Conservation (phyloP, 805 yeast species). For the Myxozyma mucilagina region DNA sequence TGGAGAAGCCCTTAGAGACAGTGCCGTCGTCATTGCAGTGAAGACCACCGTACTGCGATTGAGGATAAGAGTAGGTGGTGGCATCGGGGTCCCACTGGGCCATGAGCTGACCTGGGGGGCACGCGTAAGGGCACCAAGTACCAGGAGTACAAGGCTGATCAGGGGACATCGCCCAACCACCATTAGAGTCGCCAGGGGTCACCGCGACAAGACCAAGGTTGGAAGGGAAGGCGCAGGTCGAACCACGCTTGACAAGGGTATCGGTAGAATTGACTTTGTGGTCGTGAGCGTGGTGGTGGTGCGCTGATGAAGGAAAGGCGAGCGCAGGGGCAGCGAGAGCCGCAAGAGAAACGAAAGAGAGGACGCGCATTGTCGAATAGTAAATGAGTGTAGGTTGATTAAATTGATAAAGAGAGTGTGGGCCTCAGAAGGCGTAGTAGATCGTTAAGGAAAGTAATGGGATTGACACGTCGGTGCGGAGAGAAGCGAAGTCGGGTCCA, state of each 20-base stretch:
- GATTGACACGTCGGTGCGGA: too few relatives aligned
- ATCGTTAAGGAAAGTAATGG: not conserved
- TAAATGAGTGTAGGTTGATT: not conserved
- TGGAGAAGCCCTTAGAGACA: slow-evolving; percentile 59
- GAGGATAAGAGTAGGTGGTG: slow-evolving; percentile 73
- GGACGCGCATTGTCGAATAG: not conserved
- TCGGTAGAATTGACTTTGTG: slow-evolving; percentile 11
- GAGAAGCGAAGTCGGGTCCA: too few relatives aligned
- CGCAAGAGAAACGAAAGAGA: slow-evolving; percentile 7
- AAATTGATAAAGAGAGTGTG: not conserved
- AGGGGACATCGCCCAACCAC: slow-evolving; percentile 85
- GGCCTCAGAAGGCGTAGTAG: not conserved
- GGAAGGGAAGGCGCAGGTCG: slow-evolving; percentile 64
- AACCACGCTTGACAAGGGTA: too few relatives aligned
- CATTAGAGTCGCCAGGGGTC: slow-evolving; percentile 57
- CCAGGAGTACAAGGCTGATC: slow-evolving; percentile 75
- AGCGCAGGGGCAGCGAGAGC: slow-evolving; percentile 21
- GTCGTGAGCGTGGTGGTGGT: slow-evolving; percentile 8
- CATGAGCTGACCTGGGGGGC: slow-evolving; percentile 83
- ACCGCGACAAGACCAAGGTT: slow-evolving; percentile 69
- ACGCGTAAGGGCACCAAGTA: slow-evolving; percentile 87
- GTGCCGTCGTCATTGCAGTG: slow-evolving; percentile 72
- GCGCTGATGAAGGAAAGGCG: slow-evolving; percentile 18
- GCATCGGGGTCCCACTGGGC: slow-evolving; percentile 84
- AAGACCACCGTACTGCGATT: slow-evolving; percentile 80